Conservation (phyloP, 176 grass and related monocot species). For the Rhipidocladum racemiflorum region DNA sequence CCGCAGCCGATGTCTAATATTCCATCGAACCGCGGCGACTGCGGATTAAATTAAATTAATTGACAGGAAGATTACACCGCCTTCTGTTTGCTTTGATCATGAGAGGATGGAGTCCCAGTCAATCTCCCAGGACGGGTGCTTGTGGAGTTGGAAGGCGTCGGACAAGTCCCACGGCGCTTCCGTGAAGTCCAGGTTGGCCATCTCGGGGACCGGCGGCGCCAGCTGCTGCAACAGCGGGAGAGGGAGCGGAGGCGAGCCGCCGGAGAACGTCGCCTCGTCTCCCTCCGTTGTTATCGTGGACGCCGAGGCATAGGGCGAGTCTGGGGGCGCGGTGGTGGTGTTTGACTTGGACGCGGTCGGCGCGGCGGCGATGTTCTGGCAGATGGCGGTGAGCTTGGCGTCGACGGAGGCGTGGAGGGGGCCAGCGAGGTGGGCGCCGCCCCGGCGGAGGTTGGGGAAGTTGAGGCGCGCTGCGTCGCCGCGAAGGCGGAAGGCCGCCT, state of each 20-base stretch:
- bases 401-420: constrained; percentile 68
- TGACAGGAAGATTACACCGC: constrained; percentile 34
- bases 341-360: neutral
- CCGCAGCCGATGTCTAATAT: constrained; percentile 85
- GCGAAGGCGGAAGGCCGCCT: constrained; percentile 86
- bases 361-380: constrained; percentile 41
- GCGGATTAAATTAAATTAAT: constrained; percentile 8
- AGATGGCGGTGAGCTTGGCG: constrained; percentile 86
- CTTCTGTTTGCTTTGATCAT: constrained; percentile 35
- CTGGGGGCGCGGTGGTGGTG: neutral
- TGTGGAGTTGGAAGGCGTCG: constrained; percentile 58
- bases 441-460: constrained; percentile 74
- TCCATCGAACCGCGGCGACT: constrained; percentile 46
- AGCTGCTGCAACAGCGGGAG: constrained; percentile 1
- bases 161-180: constrained; percentile 92
- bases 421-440: constrained; percentile 56
- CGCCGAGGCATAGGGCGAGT: constrained; percentile 51
- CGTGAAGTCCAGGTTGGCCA: constrained; percentile 81
- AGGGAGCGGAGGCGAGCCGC: constrained; percentile 4
- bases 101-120: constrained; percentile 97
- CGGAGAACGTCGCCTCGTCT: constrained; percentile 54
- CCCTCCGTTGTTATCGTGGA: constrained; percentile 54
- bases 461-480: constrained; percentile 86
- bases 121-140: constrained; percentile 81
- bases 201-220: constrained; percentile 52